A percentile compares a stretch with the other conserved stretches of the same genome.
These are phyloP conservation scores for Trypanosoma theileri DNA, from an alignment of 208 protist genomes.

Conservation along the genomic window DNA sequence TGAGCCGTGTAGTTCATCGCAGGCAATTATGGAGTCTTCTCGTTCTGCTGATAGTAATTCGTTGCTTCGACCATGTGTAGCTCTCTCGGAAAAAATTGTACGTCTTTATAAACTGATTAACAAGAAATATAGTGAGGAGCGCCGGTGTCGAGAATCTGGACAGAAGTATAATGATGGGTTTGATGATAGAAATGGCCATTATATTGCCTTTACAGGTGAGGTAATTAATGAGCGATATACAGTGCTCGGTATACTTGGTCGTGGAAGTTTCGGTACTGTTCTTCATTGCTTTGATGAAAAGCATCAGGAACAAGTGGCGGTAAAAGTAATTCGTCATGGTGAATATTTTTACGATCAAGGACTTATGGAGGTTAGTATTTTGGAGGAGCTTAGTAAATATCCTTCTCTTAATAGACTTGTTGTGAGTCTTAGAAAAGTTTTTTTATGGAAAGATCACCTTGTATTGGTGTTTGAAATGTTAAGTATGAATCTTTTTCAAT, in stretches of 20 bases:
- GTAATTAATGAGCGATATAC: constrained; percentile 77
- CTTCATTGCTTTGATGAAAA: constrained; percentile 77
- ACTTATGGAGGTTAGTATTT: constrained; percentile 78
- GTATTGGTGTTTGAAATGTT: constrained; percentile 98
- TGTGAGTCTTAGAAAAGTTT: constrained; percentile 76
- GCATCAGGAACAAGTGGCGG: constrained; percentile 70
- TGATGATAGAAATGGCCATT: constrained; percentile 84
- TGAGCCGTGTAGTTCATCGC: too few species aligned
- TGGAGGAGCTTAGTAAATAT: constrained; percentile 68
- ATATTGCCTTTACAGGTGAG: constrained; percentile 70
- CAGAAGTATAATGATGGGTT: constrained; percentile 39
- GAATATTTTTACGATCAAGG: constrained; percentile 76
- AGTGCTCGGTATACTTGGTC: constrained; percentile 80
- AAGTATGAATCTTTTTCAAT: constrained; percentile 96
- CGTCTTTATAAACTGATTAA: constrained; percentile 24
- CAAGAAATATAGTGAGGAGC: constrained; percentile 27
- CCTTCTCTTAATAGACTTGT: constrained; percentile 61
- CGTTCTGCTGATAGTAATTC: too few species aligned
- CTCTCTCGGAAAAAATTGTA: constrained; percentile 26
- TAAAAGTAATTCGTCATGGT: constrained; percentile 88
- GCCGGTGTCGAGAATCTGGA: constrained; percentile 13
- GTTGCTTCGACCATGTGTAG: constrained; percentile 21
- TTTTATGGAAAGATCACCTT: constrained; percentile 90
- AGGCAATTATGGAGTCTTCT: too few species aligned
- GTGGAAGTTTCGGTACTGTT: constrained; percentile 89